A percentile compares a stretch with the other conserved stretches of the same genome.
phyloP scores from a whole-genome alignment of 2,329 filamentous ascomycete species.

The Talaromyces marneffei region DNA sequence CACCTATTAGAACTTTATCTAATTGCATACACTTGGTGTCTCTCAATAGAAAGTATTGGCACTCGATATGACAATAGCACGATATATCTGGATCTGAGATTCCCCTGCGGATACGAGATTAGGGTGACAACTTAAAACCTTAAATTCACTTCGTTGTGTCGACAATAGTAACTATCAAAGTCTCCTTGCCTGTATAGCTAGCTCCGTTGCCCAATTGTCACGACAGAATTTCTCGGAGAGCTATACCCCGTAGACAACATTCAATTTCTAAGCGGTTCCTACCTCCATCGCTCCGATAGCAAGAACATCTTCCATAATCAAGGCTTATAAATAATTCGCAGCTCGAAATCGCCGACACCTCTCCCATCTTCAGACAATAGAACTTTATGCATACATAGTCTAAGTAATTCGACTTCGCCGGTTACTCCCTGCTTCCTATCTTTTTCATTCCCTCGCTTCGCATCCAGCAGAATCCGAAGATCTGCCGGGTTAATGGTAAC shows the following conservation, averaged over 20 bases:
- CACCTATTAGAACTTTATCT: background rate
- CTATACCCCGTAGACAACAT: background rate
- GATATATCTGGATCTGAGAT: background rate
- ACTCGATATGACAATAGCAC: background rate
- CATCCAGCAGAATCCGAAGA: slow-evolving; percentile 1
- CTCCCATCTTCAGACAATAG: background rate
- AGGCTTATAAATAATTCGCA: slow-evolving; percentile 5
- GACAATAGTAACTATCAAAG: background rate
- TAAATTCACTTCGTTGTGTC: background rate
- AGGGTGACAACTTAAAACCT: background rate
- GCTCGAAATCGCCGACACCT: background rate
- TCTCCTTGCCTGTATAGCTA: background rate
- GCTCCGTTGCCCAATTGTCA: too few species aligned
- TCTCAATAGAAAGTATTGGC: background rate
- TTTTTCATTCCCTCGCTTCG: background rate
- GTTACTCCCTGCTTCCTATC: background rate
- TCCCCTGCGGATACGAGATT: background rate
- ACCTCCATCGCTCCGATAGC: background rate
- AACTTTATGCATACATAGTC: background rate
- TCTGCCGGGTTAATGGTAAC: slow-evolving; percentile 2
- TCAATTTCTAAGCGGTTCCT: background rate
- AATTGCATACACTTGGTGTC: background rate
- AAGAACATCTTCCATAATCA: background rate
- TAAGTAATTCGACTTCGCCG: slow-evolving; percentile 1
- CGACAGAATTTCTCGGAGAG: background rate